phyloP scores from a whole-genome alignment of 2,329 filamentous ascomycete genomes.

The Cladosporium sp. region DNA sequence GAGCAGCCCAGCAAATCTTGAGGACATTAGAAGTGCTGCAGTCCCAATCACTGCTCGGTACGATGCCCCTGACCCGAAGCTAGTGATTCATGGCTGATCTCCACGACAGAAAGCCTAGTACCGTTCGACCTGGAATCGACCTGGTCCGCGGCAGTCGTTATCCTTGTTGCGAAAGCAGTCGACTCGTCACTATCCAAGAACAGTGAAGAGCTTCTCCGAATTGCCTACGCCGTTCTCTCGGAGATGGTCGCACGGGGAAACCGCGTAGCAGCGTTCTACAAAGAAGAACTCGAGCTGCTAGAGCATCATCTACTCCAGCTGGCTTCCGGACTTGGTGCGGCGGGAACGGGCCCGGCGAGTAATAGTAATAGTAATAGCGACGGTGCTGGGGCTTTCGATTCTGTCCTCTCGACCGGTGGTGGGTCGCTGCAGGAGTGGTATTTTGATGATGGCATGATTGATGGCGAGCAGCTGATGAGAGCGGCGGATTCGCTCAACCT shows the following conservation, averaged over 20 bases:
- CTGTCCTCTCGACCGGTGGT: background rate
- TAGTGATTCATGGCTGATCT: background rate
- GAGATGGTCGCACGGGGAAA: conserved; percentile 20
- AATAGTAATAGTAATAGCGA: conserved; percentile 2
- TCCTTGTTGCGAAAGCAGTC: conserved; percentile 17
- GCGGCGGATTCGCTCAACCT: conserved; percentile 83
- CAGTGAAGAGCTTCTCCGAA: conserved; percentile 11
- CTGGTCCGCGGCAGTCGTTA: conserved; percentile 18
- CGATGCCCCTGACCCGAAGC: conserved; percentile 9
- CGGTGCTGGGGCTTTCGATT: background rate
- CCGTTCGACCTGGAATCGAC: conserved; percentile 21
- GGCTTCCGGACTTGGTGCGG: background rate
- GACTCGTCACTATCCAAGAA: conserved; percentile 17
- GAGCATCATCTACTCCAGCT: conserved; percentile 12
- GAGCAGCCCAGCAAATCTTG: conserved; percentile 13
- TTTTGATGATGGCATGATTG: conserved; percentile 6
- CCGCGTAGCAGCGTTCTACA: conserved; percentile 16
- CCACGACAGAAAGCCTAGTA: conserved; percentile 17
- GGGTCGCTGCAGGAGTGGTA: conserved; percentile 5
- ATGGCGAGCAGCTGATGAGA: conserved; percentile 38
- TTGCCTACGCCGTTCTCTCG: conserved; percentile 15
- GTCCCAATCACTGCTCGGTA: conserved; percentile 8
- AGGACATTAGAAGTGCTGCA: conserved; percentile 13
- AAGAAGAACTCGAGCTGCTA: conserved; percentile 16
- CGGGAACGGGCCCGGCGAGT: conserved; percentile 1